A percentile compares a stretch with the other conserved stretches of the same genome.
Evolutionary conservation across 306 rosid species (phyloP).

Genomic region (Dryas alaskensis): DNA sequence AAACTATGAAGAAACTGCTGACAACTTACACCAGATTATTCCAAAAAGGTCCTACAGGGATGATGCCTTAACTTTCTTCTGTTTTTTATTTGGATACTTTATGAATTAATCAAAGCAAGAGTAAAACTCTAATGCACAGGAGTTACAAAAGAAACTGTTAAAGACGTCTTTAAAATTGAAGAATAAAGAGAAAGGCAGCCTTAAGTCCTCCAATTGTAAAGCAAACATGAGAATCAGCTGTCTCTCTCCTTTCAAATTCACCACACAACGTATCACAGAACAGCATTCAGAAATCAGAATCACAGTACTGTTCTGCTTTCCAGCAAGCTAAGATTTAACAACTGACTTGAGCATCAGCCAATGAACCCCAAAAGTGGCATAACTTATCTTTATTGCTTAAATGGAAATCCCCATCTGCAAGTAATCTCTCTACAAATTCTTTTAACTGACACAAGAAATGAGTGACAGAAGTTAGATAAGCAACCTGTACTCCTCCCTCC

Average conservation of each 20-base stretch:
- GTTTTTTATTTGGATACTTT: background rate
- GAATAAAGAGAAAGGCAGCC: background rate
- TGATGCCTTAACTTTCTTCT: background rate
- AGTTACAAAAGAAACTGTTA: background rate
- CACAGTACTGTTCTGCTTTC: background rate
- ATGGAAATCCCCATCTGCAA: background rate
- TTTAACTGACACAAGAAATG: background rate
- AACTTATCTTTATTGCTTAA: background rate
- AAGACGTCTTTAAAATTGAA: background rate
- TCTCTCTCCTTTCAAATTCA: background rate
- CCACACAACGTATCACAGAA: background rate
- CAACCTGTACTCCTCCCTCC: background rate
- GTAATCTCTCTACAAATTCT: background rate
- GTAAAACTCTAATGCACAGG: background rate
- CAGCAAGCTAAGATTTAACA: background rate
- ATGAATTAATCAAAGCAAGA: background rate
- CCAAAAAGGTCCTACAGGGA: background rate
- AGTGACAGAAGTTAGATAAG: background rate
- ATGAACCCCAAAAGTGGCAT: slow-evolving; percentile 1
- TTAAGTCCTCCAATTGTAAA: background rate
- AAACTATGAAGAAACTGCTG: background rate
- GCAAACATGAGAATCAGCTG: background rate
- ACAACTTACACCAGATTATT: background rate
- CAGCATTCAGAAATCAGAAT: background rate
- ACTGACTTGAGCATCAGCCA: background rate